Conservation (phyloP, 1,139 yeast species). For the Suhomyces panamericanus region DNA sequence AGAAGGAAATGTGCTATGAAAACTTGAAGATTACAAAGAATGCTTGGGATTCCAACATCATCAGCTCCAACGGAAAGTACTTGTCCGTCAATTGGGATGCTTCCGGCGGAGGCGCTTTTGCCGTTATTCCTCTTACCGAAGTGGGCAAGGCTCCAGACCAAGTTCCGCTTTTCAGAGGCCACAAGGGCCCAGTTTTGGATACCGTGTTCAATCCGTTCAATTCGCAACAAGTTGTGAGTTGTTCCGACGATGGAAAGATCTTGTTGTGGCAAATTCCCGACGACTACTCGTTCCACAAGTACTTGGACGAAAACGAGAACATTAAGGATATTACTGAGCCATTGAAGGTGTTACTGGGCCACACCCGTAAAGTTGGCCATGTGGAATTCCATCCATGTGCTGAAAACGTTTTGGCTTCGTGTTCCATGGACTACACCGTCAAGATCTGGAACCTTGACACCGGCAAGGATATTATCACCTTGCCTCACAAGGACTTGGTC, state of each 20-base stretch:
- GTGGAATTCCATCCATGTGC: constrained; percentile 89
- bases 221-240: constrained; percentile 71
- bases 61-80: constrained; percentile 77
- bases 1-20: constrained; percentile 85
- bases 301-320: constrained; percentile 59
- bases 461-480: constrained; percentile 68
- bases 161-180: constrained; percentile 92
- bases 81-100: constrained; percentile 90
- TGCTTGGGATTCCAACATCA: constrained; percentile 94
- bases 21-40: constrained; percentile 82
- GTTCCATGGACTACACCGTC: constrained; percentile 86
- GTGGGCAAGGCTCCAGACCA: constrained; percentile 94
- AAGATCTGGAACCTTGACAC: constrained; percentile 86
- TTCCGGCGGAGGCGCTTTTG: constrained; percentile 97
- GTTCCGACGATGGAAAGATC: constrained; percentile 90
- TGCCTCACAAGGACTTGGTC: constrained; percentile 85
- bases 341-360: constrained; percentile 71
- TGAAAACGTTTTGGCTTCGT: constrained; percentile 78
- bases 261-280: constrained; percentile 86
- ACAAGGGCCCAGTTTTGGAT: constrained; percentile 91
- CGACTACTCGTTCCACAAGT: constrained; percentile 67
- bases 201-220: constrained; percentile 94
- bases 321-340: constrained; percentile 71
- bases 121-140: constrained; percentile 81
- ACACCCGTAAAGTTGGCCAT: constrained; percentile 92